Conservation (phyloP, 371 early-diverging fungal genomes). For the Quaeritorhiza haematococci region DNA sequence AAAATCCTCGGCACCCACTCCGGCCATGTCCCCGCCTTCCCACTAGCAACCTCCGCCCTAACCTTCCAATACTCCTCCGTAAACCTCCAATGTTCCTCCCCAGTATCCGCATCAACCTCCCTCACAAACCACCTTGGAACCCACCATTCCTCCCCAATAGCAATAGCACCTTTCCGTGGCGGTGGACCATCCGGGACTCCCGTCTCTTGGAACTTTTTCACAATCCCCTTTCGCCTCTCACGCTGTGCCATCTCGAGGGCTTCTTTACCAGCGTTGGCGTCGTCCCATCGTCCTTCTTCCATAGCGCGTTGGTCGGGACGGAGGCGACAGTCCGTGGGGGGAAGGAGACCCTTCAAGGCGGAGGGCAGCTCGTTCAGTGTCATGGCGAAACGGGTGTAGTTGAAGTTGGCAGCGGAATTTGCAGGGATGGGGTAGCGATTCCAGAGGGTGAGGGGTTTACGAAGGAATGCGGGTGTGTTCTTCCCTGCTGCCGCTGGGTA, state of each 20-base stretch:
- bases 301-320: slow-evolving; percentile 69
- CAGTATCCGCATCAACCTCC: slow-evolving; percentile 59
- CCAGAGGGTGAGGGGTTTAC: slow-evolving; percentile 59
- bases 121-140: slow-evolving; percentile 71
- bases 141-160: slow-evolving; percentile 36
- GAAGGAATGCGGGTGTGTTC: slow-evolving; percentile 3
- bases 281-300: slow-evolving; percentile 59
- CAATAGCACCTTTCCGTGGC: slow-evolving; percentile 32
- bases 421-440: slow-evolving; percentile 46
- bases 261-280: slow-evolving; percentile 63
- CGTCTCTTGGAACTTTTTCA: slow-evolving; percentile 19
- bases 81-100: slow-evolving; percentile 61
- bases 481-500: slow-evolving; percentile 29
- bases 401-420: slow-evolving; percentile 38
- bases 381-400: slow-evolving; percentile 70
- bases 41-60: slow-evolving; percentile 13
- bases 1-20: not conserved
- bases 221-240: slow-evolving; percentile 43
- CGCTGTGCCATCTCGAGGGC: slow-evolving; percentile 70
- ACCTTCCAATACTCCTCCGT: slow-evolving; percentile 50
- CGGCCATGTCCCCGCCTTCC: not conserved
- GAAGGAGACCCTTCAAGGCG: slow-evolving; percentile 46
- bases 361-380: slow-evolving; percentile 64
- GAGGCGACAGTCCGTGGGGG: slow-evolving; percentile 73
- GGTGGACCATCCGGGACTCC: slow-evolving; percentile 25